Evolutionary conservation across 805 yeast genomes (phyloP).

Genomic region (Saccharomycopsis lassenensis): DNA sequence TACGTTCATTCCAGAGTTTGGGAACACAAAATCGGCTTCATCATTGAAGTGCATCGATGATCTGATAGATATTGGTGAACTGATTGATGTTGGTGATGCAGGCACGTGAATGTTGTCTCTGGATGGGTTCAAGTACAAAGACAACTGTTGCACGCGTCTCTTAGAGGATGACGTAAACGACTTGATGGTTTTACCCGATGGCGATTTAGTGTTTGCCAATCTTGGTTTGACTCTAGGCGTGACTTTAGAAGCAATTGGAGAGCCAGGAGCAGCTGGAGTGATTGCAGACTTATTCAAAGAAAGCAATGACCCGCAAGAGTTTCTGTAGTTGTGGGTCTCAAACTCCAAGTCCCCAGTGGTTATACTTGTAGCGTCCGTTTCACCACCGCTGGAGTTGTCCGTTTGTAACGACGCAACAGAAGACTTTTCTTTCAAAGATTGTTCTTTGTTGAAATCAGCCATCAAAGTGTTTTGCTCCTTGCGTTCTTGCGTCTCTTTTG

Average conservation of each 20-base stretch:
- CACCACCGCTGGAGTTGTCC: too few relatives aligned
- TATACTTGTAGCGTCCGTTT: too few relatives aligned
- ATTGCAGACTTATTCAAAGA: constrained; percentile 18
- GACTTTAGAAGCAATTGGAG: too few relatives aligned
- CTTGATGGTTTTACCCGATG: constrained; percentile 2
- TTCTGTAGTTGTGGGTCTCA: constrained; percentile 1
- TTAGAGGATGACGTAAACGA: constrained; percentile 8
- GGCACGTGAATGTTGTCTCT: constrained; percentile 2
- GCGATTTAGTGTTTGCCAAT: not conserved
- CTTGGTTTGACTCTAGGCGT: too few relatives aligned
- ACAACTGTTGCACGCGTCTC: constrained; percentile 13
- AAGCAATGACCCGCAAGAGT: constrained; percentile 14
- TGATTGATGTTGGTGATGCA: constrained; percentile 4
- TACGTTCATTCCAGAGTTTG: not conserved
- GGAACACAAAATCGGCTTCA: constrained; percentile 2
- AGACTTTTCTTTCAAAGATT: not conserved
- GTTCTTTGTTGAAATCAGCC: constrained; percentile 1
- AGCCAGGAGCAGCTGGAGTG: constrained; percentile 5
- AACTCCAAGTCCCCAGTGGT: too few relatives aligned
- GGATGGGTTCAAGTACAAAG: constrained; percentile 9
- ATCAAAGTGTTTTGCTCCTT: too few relatives aligned
- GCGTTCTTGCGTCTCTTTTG: too few relatives aligned
- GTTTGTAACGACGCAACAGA: not conserved
- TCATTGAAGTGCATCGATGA: constrained; percentile 9
- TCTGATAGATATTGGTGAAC: constrained; percentile 9